Conservation (phyloP, 1,284 basidiomycete species). For the Meripilus lineatus region DNA sequence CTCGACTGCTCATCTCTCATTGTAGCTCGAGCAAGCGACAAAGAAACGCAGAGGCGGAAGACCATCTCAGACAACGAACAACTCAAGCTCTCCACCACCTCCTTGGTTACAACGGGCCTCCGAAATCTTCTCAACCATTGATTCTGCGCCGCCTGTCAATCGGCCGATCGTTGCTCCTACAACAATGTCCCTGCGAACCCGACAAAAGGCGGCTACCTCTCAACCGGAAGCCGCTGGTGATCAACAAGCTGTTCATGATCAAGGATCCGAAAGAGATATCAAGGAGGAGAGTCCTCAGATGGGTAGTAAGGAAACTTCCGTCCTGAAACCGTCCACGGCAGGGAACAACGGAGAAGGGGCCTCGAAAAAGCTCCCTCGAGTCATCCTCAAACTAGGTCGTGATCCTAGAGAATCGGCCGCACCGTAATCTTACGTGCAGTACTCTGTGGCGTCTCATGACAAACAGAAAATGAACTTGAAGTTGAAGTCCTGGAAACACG, state of each 20-base stretch:
- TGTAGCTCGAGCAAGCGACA: constrained; percentile 65
- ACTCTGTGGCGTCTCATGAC: no score
- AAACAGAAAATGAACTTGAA: no score
- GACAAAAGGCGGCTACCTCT: constrained; percentile 2
- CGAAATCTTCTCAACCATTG: constrained; percentile 39
- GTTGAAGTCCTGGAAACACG: no score
- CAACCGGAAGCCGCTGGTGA: background rate
- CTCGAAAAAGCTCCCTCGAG: constrained; percentile 10
- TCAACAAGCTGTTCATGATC: no score
- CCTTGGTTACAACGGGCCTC: constrained; percentile 55
- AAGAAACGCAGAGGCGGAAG: constrained; percentile 55
- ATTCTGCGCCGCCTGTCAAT: constrained; percentile 15
- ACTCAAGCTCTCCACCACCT: no score
- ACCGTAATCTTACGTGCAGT: no score
- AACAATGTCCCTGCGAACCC: constrained; percentile 13
- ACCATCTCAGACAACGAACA: constrained; percentile 28
- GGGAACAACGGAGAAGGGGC: background rate
- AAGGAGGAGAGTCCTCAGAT: no score
- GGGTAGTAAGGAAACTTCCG: no score
- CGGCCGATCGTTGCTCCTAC: constrained; percentile 9
- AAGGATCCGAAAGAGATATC: no score
- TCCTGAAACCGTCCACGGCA: no score
- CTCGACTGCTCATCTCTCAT: background rate
- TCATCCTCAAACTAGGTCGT: constrained; percentile 12
- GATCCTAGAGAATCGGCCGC: no score